Base-by-base conservation (phyloP, 441 rosid species). In the California macrophylla region DNA sequence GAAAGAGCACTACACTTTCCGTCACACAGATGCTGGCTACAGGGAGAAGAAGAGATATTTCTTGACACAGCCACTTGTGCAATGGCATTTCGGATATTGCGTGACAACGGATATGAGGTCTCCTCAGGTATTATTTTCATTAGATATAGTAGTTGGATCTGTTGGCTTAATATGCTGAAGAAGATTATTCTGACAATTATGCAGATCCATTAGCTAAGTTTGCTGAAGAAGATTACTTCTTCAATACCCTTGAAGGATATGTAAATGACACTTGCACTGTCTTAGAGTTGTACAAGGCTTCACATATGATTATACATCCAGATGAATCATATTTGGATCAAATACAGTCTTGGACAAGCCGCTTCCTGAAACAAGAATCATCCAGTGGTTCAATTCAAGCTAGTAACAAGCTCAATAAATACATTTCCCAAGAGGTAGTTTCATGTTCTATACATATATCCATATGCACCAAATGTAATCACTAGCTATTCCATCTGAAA, bases 41-140 rank as follows among this genome's bases (percentile, higher is more conserved):
- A 78, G 79, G 88, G 88, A 15, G 87, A 84, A 66, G 93, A 87
- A 76, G 90, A 85, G 77, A 82, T 90, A 77, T 78, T 82, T 32
- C 76, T 74, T 71, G 89, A 83, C 70, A 54, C 71, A 38, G 67
- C 76, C 8, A 75, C 85, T 58, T 81, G 83, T 12, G 86, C 85
- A 9, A 68, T 85, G 84, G 87, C 97, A 63, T 93, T 89, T 69
- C 86, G 89, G n/a, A 42, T 89, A 60, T 72, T 85, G 64, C 82
- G 87, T 36, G 40, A 64, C 45, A 68, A 79, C 18, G 85, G 91
- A 71, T 89, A 89, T 71, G 82, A 85, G 74, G 90, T 91, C 68
- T 83, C 93, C 71, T 76, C 85, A 71, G 97, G 98, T 87, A 77
- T 73, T 38, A n/a, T 30, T 4, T 30, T 30, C 34, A 2, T 30